Conservation (phyloP, 2,329 filamentous ascomycete genomes). For the Colletotrichum lupini region DNA sequence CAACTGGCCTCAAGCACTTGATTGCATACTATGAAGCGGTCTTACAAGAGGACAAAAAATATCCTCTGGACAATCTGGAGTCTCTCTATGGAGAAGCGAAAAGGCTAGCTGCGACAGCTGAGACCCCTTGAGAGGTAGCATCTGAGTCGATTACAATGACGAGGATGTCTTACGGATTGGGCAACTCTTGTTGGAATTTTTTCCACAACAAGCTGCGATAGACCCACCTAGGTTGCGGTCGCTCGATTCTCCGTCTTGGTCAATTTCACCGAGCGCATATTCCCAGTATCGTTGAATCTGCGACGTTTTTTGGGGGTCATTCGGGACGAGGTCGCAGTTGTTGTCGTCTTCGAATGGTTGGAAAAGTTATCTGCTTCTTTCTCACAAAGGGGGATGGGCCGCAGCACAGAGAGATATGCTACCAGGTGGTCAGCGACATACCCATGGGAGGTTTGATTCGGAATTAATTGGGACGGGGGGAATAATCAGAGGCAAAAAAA, state of each 20-base stretch:
- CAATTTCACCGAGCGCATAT: background rate
- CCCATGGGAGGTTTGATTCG: background rate
- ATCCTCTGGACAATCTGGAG: slow-evolving; percentile 3
- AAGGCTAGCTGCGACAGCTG: slow-evolving; percentile 2
- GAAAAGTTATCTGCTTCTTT: slow-evolving; percentile 33
- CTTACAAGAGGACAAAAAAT: background rate
- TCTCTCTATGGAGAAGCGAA: slow-evolving; percentile 23
- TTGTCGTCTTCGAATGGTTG: slow-evolving; percentile 25
- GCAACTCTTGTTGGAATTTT: slow-evolving; percentile 12
- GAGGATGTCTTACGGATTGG: slow-evolving; percentile 25
- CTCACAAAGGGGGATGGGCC: slow-evolving; percentile 2
- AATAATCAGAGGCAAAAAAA: slow-evolving; percentile 9
- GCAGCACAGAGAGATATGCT: background rate
- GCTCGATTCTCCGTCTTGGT: background rate
- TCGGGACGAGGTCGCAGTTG: background rate
- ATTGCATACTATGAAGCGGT: slow-evolving; percentile 69
- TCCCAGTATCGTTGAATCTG: slow-evolving; percentile 4
- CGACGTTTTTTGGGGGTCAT: slow-evolving; percentile 23
- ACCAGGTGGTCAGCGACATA: slow-evolving; percentile 3
- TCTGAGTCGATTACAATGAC: background rate
- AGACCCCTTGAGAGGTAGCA: background rate
- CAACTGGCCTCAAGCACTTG: slow-evolving; percentile 70
- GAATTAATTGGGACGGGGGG: slow-evolving; percentile 12
- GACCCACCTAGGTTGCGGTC: background rate
- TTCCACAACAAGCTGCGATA: background rate